These are phyloP conservation scores for Plasmodium malariae DNA, from an alignment of 169 alveolate species.

Conservation along the genomic window DNA sequence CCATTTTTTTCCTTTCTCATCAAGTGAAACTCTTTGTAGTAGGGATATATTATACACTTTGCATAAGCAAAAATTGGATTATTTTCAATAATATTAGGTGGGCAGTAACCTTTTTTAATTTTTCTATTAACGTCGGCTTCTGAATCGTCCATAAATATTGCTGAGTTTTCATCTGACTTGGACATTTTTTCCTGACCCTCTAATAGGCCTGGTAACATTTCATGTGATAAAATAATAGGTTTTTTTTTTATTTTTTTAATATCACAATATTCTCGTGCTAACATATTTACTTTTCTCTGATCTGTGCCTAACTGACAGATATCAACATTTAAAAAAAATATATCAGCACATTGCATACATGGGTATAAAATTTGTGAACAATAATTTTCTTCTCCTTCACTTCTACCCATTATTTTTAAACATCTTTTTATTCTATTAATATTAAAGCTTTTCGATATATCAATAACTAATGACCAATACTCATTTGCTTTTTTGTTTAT, in stretches of 20 bases:
- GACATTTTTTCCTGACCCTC: constrained; percentile 99
- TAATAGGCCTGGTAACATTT: constrained; percentile 96
- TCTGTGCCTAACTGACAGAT: constrained; percentile 99
- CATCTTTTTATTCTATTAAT: constrained; percentile 97
- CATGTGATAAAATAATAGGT: constrained; percentile 96
- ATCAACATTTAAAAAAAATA: constrained; percentile 97
- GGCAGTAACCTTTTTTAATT: constrained; percentile 97
- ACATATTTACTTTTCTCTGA: constrained; percentile 99
- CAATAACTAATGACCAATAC: constrained; percentile 97
- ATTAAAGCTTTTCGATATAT: constrained; percentile 94
- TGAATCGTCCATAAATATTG: constrained; percentile 99
- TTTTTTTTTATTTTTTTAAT: constrained; percentile 86
- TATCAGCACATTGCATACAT: constrained; percentile 99
- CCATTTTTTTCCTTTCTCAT: constrained; percentile 89
- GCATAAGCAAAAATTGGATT: constrained; percentile 97
- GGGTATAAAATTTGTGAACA: constrained; percentile 95
- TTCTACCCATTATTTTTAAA: constrained; percentile 98
- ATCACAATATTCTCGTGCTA: constrained; percentile 95
- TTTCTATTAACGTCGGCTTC: constrained; percentile 95
- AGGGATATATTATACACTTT: constrained; percentile 89
- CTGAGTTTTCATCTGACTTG: constrained; percentile 95
- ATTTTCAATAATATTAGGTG: constrained; percentile 91
- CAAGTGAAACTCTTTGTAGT: constrained; percentile 81
- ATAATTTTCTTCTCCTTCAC: constrained; percentile 96
- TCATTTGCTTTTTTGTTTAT: constrained; percentile 95